Base-by-base conservation (phyloP, 2,329 filamentous ascomycete genomes). In the Tympanopsis confertula region DNA sequence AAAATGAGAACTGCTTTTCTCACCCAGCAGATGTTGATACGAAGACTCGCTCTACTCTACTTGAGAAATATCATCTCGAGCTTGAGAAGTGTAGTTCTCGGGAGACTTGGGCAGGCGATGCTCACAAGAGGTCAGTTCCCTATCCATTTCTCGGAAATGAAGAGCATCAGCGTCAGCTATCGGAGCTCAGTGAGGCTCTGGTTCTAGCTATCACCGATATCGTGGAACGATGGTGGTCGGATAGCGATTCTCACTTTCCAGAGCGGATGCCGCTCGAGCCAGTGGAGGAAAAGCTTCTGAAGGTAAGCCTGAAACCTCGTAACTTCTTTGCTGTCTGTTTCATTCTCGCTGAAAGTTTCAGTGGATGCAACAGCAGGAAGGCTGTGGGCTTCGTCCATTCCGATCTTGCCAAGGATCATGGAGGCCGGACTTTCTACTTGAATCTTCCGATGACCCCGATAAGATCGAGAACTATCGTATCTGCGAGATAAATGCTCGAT, bases 211-310 rank as follows among this genome's bases (percentile, higher is more conserved):
- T 53, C 5, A 43, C 42, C n/a, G 45, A 53, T 37, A 53, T 54
- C 20, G 44, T 54, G 3, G 43, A 50, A 18, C 38, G 51, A 42
- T 55, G 51, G 51, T 51, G 47, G 45, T 43, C 43, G 2, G 52
- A 55, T 33, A 5, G 22, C 0, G 32, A 44, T 5, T 47, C 50
- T 2, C 15, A 37, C 2, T 49, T 55, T 19, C 46, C 50, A 4
- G 24, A 36, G 5, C 40, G 48, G 3, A 51, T 54, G 51, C 50
- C 51, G 5, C 36, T 54, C 20, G 50, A 53, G 30, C 28, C 40
- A 1, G 38, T 46, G 3, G 51, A 51, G 26, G 50, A 53, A 29
- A 41, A 45, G 18, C 35, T 52, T 3, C 29, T 54, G 19, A 41
- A 37, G 17, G 50, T 50, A 48, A 26, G 22, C n/a, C n/a, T n/a